Evolutionary conservation across 2,329 filamentous ascomycete genomes (phyloP).

Genomic region (Lasiodiplodia gonubiensis): DNA sequence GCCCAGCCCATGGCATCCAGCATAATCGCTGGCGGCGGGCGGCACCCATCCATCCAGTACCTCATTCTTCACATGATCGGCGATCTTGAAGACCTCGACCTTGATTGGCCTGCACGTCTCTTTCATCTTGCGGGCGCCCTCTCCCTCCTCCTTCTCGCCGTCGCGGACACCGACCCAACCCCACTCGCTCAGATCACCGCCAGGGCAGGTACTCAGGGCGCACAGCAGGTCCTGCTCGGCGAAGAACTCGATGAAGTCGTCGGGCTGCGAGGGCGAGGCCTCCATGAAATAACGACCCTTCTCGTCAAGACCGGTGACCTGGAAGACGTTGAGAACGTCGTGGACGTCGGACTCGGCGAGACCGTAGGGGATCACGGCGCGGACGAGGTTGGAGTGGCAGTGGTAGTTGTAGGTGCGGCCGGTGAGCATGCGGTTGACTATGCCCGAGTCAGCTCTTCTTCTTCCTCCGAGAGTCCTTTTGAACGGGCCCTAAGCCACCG

Average conservation of each 20-base stretch:
- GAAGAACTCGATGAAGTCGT: constrained; percentile 72
- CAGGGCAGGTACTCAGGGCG: constrained; percentile 73
- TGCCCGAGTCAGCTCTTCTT: neutral
- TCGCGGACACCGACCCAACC: constrained; percentile 66
- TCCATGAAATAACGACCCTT: constrained; percentile 77
- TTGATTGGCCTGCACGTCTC: constrained; percentile 75
- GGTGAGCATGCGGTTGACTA: constrained; percentile 73
- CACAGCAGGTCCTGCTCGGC: constrained; percentile 77
- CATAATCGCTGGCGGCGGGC: constrained; percentile 66
- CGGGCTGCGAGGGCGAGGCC: constrained; percentile 38
- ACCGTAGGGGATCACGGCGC: constrained; percentile 72
- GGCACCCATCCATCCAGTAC: constrained; percentile 63
- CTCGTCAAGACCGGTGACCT: constrained; percentile 78
- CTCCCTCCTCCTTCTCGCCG: constrained; percentile 62
- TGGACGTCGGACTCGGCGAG: constrained; percentile 77
- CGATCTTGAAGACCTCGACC: constrained; percentile 72
- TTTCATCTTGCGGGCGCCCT: constrained; percentile 71
- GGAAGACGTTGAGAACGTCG: constrained; percentile 85
- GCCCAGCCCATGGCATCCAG: constrained; percentile 68
- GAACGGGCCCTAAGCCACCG: too few relatives aligned
- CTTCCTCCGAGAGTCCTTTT: neutral
- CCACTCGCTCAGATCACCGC: constrained; percentile 82
- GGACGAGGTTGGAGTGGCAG: constrained; percentile 80
- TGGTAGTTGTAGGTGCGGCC: constrained; percentile 79
- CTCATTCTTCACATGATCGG: constrained; percentile 50